Conservation (phyloP, 2,329 filamentous ascomycete genomes). For the Apiospora hydei region DNA sequence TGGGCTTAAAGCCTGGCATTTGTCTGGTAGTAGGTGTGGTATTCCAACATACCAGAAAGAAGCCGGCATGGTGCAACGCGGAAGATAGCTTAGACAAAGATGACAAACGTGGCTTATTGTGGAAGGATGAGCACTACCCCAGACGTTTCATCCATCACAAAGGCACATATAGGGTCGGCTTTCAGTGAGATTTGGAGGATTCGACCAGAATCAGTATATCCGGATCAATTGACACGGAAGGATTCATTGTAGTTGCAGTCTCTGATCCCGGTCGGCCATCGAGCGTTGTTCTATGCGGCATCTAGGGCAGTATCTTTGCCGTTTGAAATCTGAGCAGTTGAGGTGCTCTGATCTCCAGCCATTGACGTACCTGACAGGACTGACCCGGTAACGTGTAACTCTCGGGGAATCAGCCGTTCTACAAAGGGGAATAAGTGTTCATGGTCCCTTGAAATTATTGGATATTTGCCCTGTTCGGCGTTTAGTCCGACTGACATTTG, state of each 20-base stretch:
- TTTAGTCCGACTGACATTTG: no score
- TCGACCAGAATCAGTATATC: not conserved
- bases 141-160: not conserved
- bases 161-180: not conserved
- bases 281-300: no score
- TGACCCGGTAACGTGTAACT: not conserved
- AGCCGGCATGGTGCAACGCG: not conserved
- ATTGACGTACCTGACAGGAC: not conserved
- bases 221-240: not conserved
- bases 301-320: not conserved
- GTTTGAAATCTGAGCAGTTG: not conserved
- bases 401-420: no score
- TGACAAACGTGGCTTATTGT: not conserved
- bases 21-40: no score
- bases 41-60: not conserved
- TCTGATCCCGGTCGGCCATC: not conserved
- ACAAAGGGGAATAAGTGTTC: no score
- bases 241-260: not conserved
- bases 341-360: not conserved
- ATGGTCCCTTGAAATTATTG: no score
- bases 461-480: no score
- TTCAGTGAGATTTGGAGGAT: not conserved
- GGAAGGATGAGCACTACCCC: not conserved
- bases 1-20: conserved; percentile 22
- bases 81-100: not conserved